phyloP scores from a whole-genome alignment of 495 filamentous ascomycete genomes.

The Xylaria intraflava region DNA sequence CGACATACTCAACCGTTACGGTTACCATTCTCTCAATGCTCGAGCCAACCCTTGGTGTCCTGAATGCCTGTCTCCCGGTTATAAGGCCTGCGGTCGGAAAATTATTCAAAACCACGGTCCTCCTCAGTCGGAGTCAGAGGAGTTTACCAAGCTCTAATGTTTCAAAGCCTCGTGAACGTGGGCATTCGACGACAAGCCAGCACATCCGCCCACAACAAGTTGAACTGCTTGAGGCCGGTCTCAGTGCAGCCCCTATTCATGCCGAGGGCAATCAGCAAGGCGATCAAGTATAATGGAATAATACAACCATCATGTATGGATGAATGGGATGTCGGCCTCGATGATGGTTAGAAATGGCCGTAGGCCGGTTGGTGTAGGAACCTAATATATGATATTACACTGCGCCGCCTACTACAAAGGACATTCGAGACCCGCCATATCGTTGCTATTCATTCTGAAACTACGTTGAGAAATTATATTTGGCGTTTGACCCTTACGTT shows the following conservation, averaged over 20 bases:
- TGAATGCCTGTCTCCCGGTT: slow-evolving; percentile 6
- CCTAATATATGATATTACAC: no score
- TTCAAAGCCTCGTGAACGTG: no score
- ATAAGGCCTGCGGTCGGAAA: background rate
- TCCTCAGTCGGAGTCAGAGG: background rate
- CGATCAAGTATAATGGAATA: background rate
- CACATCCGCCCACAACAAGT: background rate
- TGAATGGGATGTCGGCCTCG: no score
- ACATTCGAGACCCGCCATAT: no score
- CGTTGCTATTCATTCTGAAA: no score
- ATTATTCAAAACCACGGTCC: background rate
- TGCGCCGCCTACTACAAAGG: no score
- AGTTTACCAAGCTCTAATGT: background rate
- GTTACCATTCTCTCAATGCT: background rate
- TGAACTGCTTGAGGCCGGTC: background rate
- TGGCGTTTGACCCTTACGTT: no score
- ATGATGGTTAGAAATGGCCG: no score
- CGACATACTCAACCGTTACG: background rate
- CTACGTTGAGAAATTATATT: no score
- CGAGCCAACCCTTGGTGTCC: slow-evolving; percentile 3
- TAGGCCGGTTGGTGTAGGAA: no score
- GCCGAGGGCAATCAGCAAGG: background rate
- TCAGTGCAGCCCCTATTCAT: background rate
- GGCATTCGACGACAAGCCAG: no score
- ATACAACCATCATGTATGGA: no score